Percentiles rank a stretch among this genome's conserved stretches.
phyloP scores from a whole-genome alignment of 2,329 filamentous ascomycete genomes.

The Trichoderma hamatum region DNA sequence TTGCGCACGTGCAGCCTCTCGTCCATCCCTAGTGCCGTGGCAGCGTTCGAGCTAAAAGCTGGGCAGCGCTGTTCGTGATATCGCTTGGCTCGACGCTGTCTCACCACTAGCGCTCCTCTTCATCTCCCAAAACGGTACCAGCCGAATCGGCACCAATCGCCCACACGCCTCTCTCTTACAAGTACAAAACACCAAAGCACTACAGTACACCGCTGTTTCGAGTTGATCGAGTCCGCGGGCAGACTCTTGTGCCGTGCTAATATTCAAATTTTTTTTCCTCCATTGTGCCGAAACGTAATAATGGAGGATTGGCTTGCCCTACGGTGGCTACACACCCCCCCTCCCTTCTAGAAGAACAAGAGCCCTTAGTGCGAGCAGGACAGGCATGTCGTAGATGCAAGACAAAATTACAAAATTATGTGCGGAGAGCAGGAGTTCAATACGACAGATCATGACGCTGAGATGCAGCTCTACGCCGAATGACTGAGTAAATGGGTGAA shows the following conservation, averaged over 20 bases:
- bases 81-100: slow-evolving; percentile 6
- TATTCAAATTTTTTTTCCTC: neutral
- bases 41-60: neutral
- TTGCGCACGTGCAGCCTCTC: slow-evolving; percentile 1
- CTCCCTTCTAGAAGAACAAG: neutral
- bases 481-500: neutral
- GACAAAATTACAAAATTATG: slow-evolving; percentile 9
- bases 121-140: slow-evolving; percentile 22
- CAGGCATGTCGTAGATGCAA: slow-evolving; percentile 18
- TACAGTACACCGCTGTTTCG: slow-evolving; percentile 23
- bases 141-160: slow-evolving; percentile 11
- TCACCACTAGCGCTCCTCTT: slow-evolving; percentile 15
- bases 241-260: slow-evolving; percentile 21
- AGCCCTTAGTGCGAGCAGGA: neutral
- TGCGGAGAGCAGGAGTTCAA: slow-evolving; percentile 19
- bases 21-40: neutral
- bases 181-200: neutral
- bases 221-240: slow-evolving; percentile 23
- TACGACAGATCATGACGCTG: slow-evolving; percentile 18
- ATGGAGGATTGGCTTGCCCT: neutral
- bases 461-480: neutral
- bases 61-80: neutral
- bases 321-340: neutral
- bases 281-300: neutral
- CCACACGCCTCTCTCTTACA: neutral